Evolutionary conservation across 2,329 filamentous ascomycete species (phyloP).

Genomic region (Pseudopithomyces chartarum): DNA sequence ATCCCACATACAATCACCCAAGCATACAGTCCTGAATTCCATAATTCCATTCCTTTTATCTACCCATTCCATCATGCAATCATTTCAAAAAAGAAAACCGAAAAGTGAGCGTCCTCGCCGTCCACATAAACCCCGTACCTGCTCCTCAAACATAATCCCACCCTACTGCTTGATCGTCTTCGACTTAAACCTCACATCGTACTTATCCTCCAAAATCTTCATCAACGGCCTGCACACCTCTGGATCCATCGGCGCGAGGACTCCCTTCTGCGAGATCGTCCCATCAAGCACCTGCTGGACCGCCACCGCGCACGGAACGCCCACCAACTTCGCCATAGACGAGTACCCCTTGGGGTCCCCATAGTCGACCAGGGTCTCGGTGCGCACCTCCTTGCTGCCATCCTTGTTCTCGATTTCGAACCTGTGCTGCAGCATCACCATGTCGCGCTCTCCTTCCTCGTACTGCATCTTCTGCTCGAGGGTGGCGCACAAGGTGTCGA

Average conservation of each 20-base stretch:
- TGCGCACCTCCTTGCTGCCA: slow-evolving; percentile 75
- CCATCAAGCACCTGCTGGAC: slow-evolving; percentile 79
- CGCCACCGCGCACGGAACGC: slow-evolving; percentile 74
- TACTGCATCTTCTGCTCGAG: slow-evolving; percentile 93
- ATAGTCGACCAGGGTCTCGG: slow-evolving; percentile 82
- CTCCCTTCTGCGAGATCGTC: slow-evolving; percentile 71
- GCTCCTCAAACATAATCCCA: background rate
- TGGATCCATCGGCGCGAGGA: slow-evolving; percentile 76
- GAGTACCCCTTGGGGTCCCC: slow-evolving; percentile 79
- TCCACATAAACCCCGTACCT: background rate
- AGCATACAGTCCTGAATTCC: background rate
- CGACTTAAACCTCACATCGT: slow-evolving; percentile 74
- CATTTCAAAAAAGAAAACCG: background rate
- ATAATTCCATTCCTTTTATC: slow-evolving; percentile 21
- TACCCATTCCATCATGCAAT: slow-evolving; percentile 17
- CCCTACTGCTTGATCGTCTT: slow-evolving; percentile 56
- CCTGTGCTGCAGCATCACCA: slow-evolving; percentile 79
- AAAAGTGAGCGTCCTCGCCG: slow-evolving; percentile 6
- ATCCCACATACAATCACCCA: too few species aligned
- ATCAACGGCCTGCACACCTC: slow-evolving; percentile 75
- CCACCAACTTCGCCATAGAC: slow-evolving; percentile 83
- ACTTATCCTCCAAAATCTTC: slow-evolving; percentile 77
- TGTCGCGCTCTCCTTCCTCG: slow-evolving; percentile 79
- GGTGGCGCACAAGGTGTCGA: slow-evolving; percentile 88
- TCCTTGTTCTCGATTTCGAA: slow-evolving; percentile 85